Percentiles rank a stretch among this genome's conserved stretches.
Evolutionary conservation across 768 basidiomycete species (phyloP).

Genomic region (Rhodotorula taiwanensis): DNA sequence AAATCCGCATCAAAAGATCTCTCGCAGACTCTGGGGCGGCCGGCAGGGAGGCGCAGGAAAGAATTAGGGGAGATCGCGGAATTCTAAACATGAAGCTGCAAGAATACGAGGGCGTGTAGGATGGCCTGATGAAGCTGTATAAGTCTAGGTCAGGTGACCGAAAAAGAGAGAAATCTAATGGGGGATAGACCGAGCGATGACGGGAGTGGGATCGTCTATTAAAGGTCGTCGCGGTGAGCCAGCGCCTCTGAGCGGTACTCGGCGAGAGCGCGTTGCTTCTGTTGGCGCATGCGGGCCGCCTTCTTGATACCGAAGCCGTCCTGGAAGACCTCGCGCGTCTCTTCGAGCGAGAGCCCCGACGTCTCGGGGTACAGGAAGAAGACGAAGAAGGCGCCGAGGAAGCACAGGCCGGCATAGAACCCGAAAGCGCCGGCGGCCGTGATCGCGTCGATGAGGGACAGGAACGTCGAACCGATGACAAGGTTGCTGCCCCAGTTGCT

Average conservation of each 20-base stretch:
- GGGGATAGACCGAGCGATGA: not conserved
- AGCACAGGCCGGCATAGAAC: slow-evolving; percentile 37
- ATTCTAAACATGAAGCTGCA: too few relatives aligned
- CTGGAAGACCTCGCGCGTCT: slow-evolving; percentile 43
- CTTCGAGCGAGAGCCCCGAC: slow-evolving; percentile 52
- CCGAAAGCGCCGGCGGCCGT: slow-evolving; percentile 39
- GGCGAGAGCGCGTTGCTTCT: slow-evolving; percentile 19
- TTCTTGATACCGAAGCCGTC: slow-evolving; percentile 37
- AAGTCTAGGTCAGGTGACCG: too few relatives aligned
- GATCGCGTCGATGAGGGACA: slow-evolving; percentile 60
- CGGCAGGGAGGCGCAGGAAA: too few relatives aligned
- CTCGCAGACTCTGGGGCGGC: too few relatives aligned
- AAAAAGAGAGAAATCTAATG: not conserved
- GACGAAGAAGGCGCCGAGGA: slow-evolving; percentile 56
- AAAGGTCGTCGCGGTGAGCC: not conserved
- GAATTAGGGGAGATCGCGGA: too few relatives aligned
- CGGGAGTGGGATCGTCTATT: not conserved
- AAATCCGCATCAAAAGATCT: too few relatives aligned
- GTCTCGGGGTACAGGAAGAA: slow-evolving; percentile 71
- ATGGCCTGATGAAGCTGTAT: too few relatives aligned
- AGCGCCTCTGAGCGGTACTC: slow-evolving; percentile 4
- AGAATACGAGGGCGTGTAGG: too few relatives aligned
- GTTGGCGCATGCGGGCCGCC: slow-evolving; percentile 28
- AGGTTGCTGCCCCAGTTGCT: slow-evolving; percentile 69
- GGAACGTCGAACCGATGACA: slow-evolving; percentile 70